Percentiles rank a stretch among this genome's conserved stretches.
Evolutionary conservation across 108 stramenopile species (phyloP).

Genomic region (Chaetoceros tenuissimus): DNA sequence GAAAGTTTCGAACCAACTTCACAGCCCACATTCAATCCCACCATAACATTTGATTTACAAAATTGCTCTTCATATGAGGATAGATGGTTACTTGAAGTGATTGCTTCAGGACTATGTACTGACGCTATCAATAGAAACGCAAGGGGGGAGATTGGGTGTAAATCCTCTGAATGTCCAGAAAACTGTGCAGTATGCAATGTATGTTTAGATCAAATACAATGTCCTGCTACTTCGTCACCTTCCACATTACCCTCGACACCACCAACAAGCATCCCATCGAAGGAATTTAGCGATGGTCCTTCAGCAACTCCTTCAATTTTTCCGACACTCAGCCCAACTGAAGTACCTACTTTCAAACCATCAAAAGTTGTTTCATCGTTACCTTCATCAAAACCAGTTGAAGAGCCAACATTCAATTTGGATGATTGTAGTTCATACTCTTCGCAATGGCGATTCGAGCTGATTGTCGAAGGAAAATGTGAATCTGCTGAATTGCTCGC

Average conservation of each 20-base stretch:
- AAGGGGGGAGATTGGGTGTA: background rate
- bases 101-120: background rate
- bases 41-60: background rate
- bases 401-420: background rate
- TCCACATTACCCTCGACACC: no score
- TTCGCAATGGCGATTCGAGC: background rate
- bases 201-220: background rate
- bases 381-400: no score
- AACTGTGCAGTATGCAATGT: background rate
- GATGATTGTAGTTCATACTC: background rate
- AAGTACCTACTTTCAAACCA: no score
- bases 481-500: background rate
- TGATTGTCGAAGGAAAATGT: background rate
- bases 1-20: no score
- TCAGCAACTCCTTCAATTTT: no score
- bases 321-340: no score
- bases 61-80: background rate
- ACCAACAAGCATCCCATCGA: no score
- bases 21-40: background rate
- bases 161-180: background rate
- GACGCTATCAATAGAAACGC: background rate
- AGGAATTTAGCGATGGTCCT: no score
- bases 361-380: no score
- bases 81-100: background rate
- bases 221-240: background rate